These are phyloP conservation scores for Serendipita sp. DNA, from an alignment of 768 basidiomycete species.

Conservation along the genomic window DNA sequence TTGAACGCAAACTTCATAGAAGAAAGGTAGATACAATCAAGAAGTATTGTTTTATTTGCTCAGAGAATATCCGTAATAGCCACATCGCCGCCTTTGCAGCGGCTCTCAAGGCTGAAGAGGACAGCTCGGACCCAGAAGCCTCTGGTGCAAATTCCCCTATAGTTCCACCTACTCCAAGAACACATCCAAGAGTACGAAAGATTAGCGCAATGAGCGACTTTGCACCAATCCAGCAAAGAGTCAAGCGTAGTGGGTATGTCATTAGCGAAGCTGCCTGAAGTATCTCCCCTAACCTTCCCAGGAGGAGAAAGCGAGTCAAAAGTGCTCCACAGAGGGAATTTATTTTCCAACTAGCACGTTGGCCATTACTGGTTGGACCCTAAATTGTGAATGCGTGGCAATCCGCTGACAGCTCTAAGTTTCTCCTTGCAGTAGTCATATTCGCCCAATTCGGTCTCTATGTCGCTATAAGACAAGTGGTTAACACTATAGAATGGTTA, in stretches of 20 bases:
- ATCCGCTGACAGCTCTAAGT: slow-evolving; percentile 24
- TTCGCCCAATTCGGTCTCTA: slow-evolving; percentile 59
- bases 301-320: slow-evolving; percentile 13
- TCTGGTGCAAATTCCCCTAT: slow-evolving; percentile 21
- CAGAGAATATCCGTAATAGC: slow-evolving; percentile 17
- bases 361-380: slow-evolving; percentile 62
- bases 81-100: slow-evolving; percentile 64
- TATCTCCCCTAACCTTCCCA: slow-evolving; percentile 11
- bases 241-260: slow-evolving; percentile 40
- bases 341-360: slow-evolving; percentile 61
- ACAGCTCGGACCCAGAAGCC: slow-evolving; percentile 20
- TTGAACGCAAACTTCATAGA: neutral
- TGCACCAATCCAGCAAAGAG: slow-evolving; percentile 74
- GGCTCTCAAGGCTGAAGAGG: slow-evolving; percentile 50
- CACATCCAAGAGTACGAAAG: slow-evolving; percentile 41
- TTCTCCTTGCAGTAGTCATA: slow-evolving; percentile 72
- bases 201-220: slow-evolving; percentile 75
- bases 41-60: neutral
- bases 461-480: slow-evolving; percentile 25
- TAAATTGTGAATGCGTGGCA: neutral
- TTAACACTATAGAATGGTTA: slow-evolving; percentile 88
- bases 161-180: slow-evolving; percentile 13
- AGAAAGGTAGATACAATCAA: neutral
- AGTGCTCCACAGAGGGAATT: slow-evolving; percentile 31
- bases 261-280: neutral